These are phyloP conservation scores for Torulaspora maleeae DNA, from an alignment of 805 yeast species.

Conservation along the genomic window DNA sequence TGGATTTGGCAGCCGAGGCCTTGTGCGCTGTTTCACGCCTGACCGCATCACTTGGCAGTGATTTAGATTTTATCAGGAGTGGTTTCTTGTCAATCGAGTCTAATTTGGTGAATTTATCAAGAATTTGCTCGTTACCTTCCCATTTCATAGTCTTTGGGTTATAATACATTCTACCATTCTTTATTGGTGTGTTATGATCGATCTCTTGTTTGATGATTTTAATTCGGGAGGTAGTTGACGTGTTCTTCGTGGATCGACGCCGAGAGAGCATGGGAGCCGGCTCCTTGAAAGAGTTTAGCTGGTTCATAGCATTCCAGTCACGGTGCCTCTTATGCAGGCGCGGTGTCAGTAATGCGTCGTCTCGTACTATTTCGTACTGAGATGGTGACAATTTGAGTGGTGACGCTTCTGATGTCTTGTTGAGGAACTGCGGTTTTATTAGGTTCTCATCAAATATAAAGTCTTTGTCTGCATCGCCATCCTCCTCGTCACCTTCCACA, in stretches of 20 bases:
- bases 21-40: neutral
- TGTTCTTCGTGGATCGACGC: slow-evolving; percentile 7
- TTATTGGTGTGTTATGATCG: slow-evolving; percentile 33
- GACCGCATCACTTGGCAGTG: slow-evolving; percentile 4
- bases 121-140: slow-evolving; percentile 31
- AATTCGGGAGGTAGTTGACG: slow-evolving; percentile 18
- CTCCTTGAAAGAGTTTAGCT: slow-evolving; percentile 26
- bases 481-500: slow-evolving; percentile 17
- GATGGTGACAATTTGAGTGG: slow-evolving; percentile 26
- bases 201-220: slow-evolving; percentile 34
- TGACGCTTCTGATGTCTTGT: slow-evolving; percentile 14
- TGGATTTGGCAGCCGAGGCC: neutral
- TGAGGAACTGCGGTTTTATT: slow-evolving; percentile 29
- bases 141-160: slow-evolving; percentile 31
- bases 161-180: slow-evolving; percentile 30
- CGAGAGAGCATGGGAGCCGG: slow-evolving; percentile 11
- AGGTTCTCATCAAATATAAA: slow-evolving; percentile 25
- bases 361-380: slow-evolving; percentile 27
- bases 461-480: slow-evolving; percentile 23
- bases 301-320: slow-evolving; percentile 19
- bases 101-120: slow-evolving; percentile 25
- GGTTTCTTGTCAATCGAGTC: slow-evolving; percentile 25
- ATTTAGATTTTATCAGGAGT: slow-evolving; percentile 20
- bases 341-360: slow-evolving; percentile 29
- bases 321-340: slow-evolving; percentile 25